Conservation (phyloP, 768 basidiomycete genomes). For the Boletus pseudo-olivaceus region DNA sequence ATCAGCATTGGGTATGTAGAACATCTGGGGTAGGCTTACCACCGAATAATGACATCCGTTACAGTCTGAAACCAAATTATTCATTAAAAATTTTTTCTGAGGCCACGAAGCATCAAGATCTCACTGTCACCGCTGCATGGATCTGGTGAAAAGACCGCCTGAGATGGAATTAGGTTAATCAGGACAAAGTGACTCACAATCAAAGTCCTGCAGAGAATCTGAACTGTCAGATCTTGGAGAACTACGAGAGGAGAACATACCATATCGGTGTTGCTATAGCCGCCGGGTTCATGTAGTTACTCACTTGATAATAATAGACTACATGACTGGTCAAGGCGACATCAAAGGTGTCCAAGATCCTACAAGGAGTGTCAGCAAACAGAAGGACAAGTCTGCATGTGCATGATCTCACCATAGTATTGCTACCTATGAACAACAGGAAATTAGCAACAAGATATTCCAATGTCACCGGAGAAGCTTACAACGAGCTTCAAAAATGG, state of each 20-base stretch:
- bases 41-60: conserved; percentile 48
- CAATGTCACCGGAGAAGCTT: conserved; percentile 6
- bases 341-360: conserved; percentile 54
- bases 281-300: conserved; percentile 47
- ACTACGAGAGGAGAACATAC: conserved; percentile 19
- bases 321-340: conserved; percentile 50
- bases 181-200: conserved; percentile 36
- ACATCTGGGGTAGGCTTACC: conserved; percentile 17
- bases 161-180: not conserved
- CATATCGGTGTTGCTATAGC: conserved; percentile 46
- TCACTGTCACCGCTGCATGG: conserved; percentile 52
- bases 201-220: conserved; percentile 40
- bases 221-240: not conserved
- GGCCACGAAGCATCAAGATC: conserved; percentile 12
- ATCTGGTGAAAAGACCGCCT: conserved; percentile 31
- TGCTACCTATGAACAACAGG: conserved; percentile 33
- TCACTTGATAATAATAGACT: conserved; percentile 56
- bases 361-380: not conserved
- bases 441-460: conserved; percentile 26
- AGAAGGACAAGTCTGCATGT: not conserved
- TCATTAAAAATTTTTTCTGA: not conserved
- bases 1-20: not conserved
- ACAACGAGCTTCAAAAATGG: conserved; percentile 37
- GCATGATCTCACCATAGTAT: conserved; percentile 11
- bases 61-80: conserved; percentile 35